Evolutionary conservation across 352 stramenopile genomes (phyloP).

Genomic region (Pythium coloratum): DNA sequence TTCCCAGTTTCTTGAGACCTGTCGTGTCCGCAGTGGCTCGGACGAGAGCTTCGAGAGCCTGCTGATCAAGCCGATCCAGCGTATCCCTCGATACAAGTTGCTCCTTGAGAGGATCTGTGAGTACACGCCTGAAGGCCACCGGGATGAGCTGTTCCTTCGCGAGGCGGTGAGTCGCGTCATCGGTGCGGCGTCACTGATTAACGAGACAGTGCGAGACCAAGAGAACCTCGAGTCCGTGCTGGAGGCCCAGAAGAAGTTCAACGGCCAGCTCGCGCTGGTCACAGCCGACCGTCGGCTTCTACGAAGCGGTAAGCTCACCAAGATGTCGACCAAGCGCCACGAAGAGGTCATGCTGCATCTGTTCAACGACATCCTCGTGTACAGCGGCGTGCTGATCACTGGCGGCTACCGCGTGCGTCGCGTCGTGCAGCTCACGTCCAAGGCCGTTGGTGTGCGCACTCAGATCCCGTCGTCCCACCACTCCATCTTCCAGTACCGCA

Average conservation of each 20-base stretch:
- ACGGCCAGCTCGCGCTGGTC: conserved; percentile 66
- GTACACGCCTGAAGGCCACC: conserved; percentile 58
- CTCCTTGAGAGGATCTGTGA: conserved; percentile 79
- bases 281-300: conserved; percentile 62
- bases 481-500: conserved; percentile 47
- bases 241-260: conserved; percentile 78
- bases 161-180: conserved; percentile 62
- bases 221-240: conserved; percentile 82
- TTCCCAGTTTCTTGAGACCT: conserved; percentile 56
- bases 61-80: conserved; percentile 92
- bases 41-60: conserved; percentile 80
- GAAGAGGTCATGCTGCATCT: conserved; percentile 85
- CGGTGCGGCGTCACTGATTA: conserved; percentile 69
- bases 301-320: conserved; percentile 68
- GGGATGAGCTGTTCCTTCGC: conserved; percentile 60
- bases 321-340: conserved; percentile 80
- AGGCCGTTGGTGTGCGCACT: conserved; percentile 64
- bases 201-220: conserved; percentile 82
- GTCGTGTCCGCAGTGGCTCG: conserved; percentile 48
- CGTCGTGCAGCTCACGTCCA: conserved; percentile 72
- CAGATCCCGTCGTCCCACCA: conserved; percentile 53
- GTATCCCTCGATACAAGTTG: conserved; percentile 91
- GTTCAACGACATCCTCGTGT: conserved; percentile 87
- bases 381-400: conserved; percentile 73
- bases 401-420: conserved; percentile 72